Conservation (phyloP, 192 early-diverging fungal species). For the Backusella sp. region DNA sequence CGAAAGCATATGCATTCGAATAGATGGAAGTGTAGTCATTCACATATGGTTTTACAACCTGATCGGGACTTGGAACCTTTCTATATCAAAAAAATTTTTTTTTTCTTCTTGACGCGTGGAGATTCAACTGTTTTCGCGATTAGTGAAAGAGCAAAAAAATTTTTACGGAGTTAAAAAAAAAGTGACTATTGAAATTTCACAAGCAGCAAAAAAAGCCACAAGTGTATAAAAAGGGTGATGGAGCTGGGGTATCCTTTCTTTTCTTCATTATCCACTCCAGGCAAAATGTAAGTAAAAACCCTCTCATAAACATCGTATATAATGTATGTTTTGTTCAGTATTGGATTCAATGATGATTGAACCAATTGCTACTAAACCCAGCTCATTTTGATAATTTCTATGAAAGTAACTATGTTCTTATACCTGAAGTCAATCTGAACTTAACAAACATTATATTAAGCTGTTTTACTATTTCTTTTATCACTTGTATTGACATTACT, state of each 20-base stretch:
- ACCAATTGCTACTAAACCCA: constrained; percentile 9
- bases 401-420: not conserved
- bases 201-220: not conserved
- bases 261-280: not conserved
- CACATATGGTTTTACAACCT: too few relatives aligned
- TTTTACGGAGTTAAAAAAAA: not conserved
- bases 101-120: too few relatives aligned
- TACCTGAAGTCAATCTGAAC: constrained; percentile 2
- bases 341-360: constrained; percentile 6
- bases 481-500: constrained; percentile 1
- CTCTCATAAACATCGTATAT: not conserved
- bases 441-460: not conserved
- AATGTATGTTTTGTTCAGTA: not conserved
- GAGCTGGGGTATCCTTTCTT: not conserved
- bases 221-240: not conserved
- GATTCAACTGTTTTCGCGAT: too few relatives aligned
- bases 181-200: not conserved
- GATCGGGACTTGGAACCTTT: too few relatives aligned
- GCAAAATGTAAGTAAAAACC: not conserved
- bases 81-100: too few relatives aligned
- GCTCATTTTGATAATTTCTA: constrained; percentile 5
- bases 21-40: too few relatives aligned
- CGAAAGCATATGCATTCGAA: too few relatives aligned
- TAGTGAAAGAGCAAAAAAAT: not conserved
- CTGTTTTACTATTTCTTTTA: not conserved